Conservation (phyloP, 2,329 filamentous ascomycete genomes). For the Trichoderma semiorbis region DNA sequence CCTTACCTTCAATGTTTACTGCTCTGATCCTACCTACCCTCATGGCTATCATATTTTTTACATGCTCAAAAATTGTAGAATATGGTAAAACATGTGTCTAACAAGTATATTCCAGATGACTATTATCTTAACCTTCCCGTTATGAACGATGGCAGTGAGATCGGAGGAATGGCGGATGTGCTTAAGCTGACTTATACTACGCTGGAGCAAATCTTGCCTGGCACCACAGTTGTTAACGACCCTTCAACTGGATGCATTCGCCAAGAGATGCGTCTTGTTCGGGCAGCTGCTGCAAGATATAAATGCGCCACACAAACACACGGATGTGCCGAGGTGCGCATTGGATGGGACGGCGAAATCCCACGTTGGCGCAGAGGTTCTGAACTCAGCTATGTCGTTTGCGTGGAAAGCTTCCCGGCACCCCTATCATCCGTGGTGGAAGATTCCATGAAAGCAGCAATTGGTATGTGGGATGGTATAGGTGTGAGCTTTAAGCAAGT, state of each 20-base stretch:
- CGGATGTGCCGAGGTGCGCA: neutral
- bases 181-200: no score
- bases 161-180: no score
- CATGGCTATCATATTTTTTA: no score
- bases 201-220: no score
- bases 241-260: rapidly evolving
- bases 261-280: rapidly evolving
- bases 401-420: neutral
- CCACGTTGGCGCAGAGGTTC: neutral
- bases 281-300: neutral
- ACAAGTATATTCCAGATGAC: no score
- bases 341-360: neutral
- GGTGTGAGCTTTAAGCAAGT: neutral
- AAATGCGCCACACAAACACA: neutral
- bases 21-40: no score
- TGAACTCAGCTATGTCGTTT: neutral
- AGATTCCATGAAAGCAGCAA: neutral
- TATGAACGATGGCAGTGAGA: no score
- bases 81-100: no score
- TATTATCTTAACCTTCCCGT: no score
- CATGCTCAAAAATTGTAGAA: no score
- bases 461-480: neutral
- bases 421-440: neutral
- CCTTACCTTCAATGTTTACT: no score
- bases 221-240: rapidly evolving